Conservation (phyloP, 805 yeast genomes). For the Metschnikowia koreensis region DNA sequence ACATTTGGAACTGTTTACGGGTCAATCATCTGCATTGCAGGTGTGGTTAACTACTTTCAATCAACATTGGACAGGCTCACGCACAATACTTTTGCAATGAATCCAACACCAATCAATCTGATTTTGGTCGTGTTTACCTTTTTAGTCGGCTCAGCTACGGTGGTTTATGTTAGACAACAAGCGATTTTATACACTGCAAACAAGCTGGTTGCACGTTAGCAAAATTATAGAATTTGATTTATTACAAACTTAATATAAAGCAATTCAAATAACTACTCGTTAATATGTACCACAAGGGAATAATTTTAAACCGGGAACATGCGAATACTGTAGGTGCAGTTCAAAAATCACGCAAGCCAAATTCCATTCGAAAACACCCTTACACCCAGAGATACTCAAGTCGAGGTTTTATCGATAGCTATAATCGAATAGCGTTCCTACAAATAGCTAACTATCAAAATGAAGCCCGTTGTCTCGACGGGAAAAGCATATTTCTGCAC, state of each 20-base stretch:
- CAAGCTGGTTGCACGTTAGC: background rate
- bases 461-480: conserved; percentile 51
- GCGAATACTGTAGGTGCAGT: too few species aligned
- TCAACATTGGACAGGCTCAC: conserved; percentile 47
- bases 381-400: background rate
- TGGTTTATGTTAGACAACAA: conserved; percentile 33
- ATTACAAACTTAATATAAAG: too few species aligned
- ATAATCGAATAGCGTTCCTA: background rate
- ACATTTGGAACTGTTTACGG: conserved; percentile 61
- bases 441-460: conserved; percentile 12
- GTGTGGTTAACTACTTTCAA: conserved; percentile 50
- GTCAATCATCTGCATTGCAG: conserved; percentile 52
- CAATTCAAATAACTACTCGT: too few species aligned
- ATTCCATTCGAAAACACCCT: background rate
- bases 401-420: background rate
- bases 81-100: conserved; percentile 52
- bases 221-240: background rate
- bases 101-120: conserved; percentile 51
- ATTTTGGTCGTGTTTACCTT: conserved; percentile 39
- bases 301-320: too few species aligned
- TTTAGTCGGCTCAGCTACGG: conserved; percentile 43
- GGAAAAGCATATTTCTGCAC: conserved; percentile 96
- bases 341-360: background rate
- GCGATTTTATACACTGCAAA: conserved; percentile 4
- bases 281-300: too few species aligned